phyloP scores from a whole-genome alignment of 176 grass and related monocot genomes.

The Eleusine indica region DNA sequence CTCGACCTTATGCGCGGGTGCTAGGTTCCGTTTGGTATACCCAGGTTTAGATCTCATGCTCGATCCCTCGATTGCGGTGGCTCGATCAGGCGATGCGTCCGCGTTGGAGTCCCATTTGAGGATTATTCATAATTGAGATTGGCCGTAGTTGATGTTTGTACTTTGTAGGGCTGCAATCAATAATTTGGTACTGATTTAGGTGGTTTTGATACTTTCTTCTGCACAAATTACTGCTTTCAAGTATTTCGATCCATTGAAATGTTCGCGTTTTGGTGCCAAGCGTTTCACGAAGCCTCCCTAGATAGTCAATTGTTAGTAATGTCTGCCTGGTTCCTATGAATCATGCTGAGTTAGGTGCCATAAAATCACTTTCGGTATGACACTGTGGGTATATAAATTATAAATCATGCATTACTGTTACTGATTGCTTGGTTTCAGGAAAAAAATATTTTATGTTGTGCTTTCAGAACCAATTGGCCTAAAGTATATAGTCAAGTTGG shows the following conservation, averaged over 20 bases:
- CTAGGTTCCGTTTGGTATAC: neutral
- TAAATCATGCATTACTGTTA: neutral
- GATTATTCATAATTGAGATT: neutral
- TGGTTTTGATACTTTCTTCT: neutral
- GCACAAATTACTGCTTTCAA: neutral
- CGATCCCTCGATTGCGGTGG: neutral
- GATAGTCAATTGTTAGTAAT: neutral
- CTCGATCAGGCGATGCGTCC: neutral
- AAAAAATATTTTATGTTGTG: neutral
- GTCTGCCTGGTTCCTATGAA: neutral
- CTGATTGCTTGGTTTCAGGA: neutral
- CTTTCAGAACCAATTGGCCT: neutral
- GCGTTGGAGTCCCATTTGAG: neutral
- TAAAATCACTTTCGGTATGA: neutral
- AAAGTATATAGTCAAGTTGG: neutral
- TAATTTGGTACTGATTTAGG: constrained; percentile 13
- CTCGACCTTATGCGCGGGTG: neutral
- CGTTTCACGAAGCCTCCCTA: neutral
- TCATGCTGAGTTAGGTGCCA: neutral
- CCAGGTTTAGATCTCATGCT: constrained; percentile 29
- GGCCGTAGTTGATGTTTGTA: neutral
- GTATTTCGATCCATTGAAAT: neutral
- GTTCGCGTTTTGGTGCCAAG: neutral
- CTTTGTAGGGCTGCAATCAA: neutral
- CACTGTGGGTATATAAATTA: neutral